Base-by-base conservation (phyloP, 2,329 filamentous ascomycete species). In the Rutstroemia sp. region DNA sequence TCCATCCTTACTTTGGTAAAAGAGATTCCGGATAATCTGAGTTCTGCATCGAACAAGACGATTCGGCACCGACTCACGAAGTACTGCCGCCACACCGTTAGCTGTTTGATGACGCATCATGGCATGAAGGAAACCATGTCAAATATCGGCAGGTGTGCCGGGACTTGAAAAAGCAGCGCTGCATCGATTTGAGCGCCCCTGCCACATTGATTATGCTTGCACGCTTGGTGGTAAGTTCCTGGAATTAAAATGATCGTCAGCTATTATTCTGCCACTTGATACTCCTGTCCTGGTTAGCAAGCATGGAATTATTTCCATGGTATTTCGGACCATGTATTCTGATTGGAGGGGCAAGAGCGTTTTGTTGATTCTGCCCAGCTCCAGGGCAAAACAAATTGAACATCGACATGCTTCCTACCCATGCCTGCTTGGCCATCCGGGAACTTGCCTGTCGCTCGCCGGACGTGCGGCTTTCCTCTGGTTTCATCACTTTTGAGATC, bases 11-110 rank as follows among this genome's bases (percentile, higher is more conserved):
- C 7, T 42, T 18, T 42, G 9, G 16, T 18, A 42, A n/a, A 41
- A 9, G 39, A n/a, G 19, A 42, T 8, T 42, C 9, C 9, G 19
- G n/a, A 18, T 18, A n/a, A 18, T 42, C 19, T 7, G n/a, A n/a
- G 6, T 42, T 27, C 25, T 27, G 25, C 25, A 27, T 8, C 25
- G 25, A 6, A 27, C 25, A 27, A 27, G 25, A 27, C 25, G 25
- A 27, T 27, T 46, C 41, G 18, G n/a, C 38, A 23, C 25, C 21
- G 37, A 50, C 25, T 27, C 39, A 42, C 18, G 12, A 27, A 6
- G 39, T 55, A 55, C 53, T 47, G 53, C 53, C 53, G 47, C 52
- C 53, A 55, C 53, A 55, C 46, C 53, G 53, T 55, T 55, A 50
- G 52, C 27, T 37, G 38, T n/a, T 49, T 44, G 53, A 55, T 55